A percentile compares a stretch with the other conserved stretches of the same genome.
Conservation (phyloP, 305 asterid species). For the Fraxinus floribunda region DNA sequence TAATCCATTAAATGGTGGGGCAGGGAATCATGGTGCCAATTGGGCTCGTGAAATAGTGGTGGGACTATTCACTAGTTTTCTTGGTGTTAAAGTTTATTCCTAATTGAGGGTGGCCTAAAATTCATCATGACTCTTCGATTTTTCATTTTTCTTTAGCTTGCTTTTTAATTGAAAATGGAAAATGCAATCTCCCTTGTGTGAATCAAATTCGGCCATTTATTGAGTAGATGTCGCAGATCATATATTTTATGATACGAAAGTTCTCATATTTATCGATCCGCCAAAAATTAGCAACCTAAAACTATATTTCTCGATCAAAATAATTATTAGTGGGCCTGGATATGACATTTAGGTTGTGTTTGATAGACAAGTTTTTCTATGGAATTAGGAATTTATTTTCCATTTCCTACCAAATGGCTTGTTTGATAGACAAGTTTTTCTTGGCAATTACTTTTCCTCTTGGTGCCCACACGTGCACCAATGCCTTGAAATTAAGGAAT, state of each 20-base stretch:
- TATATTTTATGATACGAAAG: background rate
- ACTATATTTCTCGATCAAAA: too few relatives aligned
- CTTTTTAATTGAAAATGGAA: background rate
- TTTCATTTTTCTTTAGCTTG: background rate
- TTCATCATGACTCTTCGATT: slow-evolving; percentile 19
- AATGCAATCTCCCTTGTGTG: background rate
- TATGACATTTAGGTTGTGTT: too few relatives aligned
- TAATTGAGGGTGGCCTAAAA: slow-evolving; percentile 18
- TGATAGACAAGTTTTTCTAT: too few relatives aligned
- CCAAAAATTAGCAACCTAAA: background rate
- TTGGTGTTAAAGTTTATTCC: slow-evolving; percentile 23
- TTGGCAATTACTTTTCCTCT: too few relatives aligned
- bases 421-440: too few relatives aligned
- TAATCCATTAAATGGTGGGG: slow-evolving; percentile 24
- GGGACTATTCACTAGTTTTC: slow-evolving; percentile 36
- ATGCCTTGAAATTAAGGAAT: too few relatives aligned
- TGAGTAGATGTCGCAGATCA: background rate
- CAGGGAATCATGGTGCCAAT: slow-evolving; percentile 21
- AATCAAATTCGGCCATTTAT: background rate
- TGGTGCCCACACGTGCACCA: too few relatives aligned
- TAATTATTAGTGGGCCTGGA: too few relatives aligned
- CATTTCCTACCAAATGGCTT: too few relatives aligned
- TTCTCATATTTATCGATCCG: background rate
- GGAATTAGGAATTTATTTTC: too few relatives aligned
- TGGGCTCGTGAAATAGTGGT: slow-evolving; percentile 17